Evolutionary conservation across 1,284 basidiomycete species (phyloP).

Genomic region (Chalciporus piperatoides): DNA sequence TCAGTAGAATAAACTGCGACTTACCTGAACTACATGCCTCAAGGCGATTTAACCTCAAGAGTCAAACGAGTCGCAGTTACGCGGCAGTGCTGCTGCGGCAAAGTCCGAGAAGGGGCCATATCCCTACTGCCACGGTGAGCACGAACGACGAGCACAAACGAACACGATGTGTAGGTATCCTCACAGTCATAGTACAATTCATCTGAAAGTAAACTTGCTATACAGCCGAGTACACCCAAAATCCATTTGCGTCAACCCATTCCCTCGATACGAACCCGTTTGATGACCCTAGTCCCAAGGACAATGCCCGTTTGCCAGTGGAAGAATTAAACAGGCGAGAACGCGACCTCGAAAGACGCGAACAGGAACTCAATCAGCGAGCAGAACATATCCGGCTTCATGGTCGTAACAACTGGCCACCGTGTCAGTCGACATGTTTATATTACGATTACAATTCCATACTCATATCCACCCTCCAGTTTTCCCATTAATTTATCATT

Average conservation of each 20-base stretch:
- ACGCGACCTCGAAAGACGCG: conserved; percentile 74
- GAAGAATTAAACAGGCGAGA: conserved; percentile 73
- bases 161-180: conserved; percentile 24
- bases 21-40: neutral
- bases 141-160: conserved; percentile 3
- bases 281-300: conserved; percentile 59
- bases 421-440: conserved; percentile 49
- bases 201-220: neutral
- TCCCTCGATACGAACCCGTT: conserved; percentile 82
- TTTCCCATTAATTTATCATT: conserved; percentile 92
- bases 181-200: neutral
- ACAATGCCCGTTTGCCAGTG: conserved; percentile 35
- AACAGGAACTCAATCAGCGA: conserved; percentile 63
- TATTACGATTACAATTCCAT: conserved; percentile 13
- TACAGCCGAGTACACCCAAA: conserved; percentile 49
- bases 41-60: no score
- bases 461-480: conserved; percentile 46
- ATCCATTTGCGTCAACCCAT: conserved; percentile 80
- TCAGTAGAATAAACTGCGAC: neutral
- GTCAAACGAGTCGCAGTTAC: neutral
- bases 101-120: neutral
- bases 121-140: neutral
- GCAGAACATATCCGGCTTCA: conserved; percentile 73
- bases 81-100: neutral
- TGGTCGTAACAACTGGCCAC: conserved; percentile 89